These are phyloP conservation scores for Gentiana straminea DNA, from an alignment of 257 asterid genomes.

Conservation along the genomic window DNA sequence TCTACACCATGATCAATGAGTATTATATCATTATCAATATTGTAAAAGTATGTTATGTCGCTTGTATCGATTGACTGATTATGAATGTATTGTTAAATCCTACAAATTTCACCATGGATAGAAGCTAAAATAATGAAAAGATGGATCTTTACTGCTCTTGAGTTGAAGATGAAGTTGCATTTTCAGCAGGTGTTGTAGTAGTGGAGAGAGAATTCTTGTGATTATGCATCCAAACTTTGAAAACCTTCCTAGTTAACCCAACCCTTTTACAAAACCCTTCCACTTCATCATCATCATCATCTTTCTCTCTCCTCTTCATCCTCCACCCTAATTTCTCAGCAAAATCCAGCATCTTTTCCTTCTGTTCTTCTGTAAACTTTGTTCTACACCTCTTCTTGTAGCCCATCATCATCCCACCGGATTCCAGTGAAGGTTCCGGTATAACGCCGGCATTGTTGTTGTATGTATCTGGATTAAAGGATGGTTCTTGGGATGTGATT, in stretches of 20 bases:
- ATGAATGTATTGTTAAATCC: no score
- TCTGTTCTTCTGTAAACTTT: constrained; percentile 55
- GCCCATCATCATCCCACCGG: no score
- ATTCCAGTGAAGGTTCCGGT: no score
- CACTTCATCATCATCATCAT: constrained; percentile 51
- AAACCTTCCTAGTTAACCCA: constrained; percentile 60
- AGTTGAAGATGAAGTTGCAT: not conserved
- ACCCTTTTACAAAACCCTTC: constrained; percentile 45
- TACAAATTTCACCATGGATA: no score
- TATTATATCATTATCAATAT: no score
- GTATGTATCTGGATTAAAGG: no score
- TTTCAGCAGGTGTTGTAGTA: not conserved
- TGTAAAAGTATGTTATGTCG: no score
- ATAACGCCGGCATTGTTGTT: no score
- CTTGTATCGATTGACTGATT: no score
- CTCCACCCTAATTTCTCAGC: constrained; percentile 70
- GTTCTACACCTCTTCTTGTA: constrained; percentile 52
- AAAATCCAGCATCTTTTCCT: constrained; percentile 55
- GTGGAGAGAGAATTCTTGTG: constrained; percentile 38
- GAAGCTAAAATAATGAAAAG: no score
- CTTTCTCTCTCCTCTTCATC: constrained; percentile 27
- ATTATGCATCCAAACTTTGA: constrained; percentile 87
- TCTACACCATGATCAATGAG: no score
- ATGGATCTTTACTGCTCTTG: not conserved
- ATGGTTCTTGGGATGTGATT: constrained; percentile 6